phyloP scores from a whole-genome alignment of 139 green algal genomes.

The Pleodorina starrii region DNA sequence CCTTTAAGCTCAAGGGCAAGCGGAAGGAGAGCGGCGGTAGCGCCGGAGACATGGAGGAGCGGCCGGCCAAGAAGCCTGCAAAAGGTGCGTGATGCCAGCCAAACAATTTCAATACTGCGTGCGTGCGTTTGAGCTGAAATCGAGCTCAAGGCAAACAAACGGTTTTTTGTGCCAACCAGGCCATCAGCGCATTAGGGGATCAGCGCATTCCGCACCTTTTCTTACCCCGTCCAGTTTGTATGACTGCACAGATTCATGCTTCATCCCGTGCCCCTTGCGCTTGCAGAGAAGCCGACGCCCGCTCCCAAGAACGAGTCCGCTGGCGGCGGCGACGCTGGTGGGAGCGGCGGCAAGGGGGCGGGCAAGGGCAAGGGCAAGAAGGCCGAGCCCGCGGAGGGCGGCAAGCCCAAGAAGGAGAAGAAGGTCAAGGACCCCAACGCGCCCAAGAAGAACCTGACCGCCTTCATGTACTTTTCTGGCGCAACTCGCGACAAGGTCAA shows the following conservation, averaged over 20 bases:
- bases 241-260: too few relatives aligned
- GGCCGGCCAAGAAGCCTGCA: constrained; percentile 57
- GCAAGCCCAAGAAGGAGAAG: constrained; percentile 64
- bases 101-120: too few relatives aligned
- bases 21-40: constrained; percentile 44
- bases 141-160: too few relatives aligned
- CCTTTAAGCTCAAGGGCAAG: constrained; percentile 54
- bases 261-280: too few relatives aligned
- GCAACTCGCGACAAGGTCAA: constrained; percentile 73
- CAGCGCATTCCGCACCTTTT: too few relatives aligned
- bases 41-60: constrained; percentile 61
- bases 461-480: constrained; percentile 92
- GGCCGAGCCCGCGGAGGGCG: constrained; percentile 25
- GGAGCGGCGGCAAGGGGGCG: constrained; percentile 46
- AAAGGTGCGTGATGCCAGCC: constrained; percentile 30
- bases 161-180: too few relatives aligned
- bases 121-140: not conserved
- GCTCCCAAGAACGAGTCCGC: not conserved
- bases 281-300: not conserved
- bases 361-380: constrained; percentile 55
- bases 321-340: constrained; percentile 30
- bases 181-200: too few relatives aligned
- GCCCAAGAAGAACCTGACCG: constrained; percentile 86
- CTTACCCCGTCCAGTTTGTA: too few relatives aligned
- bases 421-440: constrained; percentile 88